Conservation (phyloP, 805 yeast species). For the Metschnikowia baotianmanensis region DNA sequence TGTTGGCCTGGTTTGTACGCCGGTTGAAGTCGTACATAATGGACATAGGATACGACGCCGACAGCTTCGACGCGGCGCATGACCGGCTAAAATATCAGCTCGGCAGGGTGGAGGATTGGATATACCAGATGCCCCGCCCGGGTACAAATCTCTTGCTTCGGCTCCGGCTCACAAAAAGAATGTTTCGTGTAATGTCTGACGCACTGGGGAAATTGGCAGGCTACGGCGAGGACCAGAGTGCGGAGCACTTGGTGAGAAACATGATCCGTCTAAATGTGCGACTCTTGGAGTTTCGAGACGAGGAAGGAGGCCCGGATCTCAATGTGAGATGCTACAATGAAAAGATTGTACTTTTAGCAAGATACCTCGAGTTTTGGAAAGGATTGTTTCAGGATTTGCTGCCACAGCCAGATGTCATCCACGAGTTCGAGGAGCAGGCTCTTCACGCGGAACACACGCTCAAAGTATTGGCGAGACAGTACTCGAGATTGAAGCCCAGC, state of each 20-base stretch:
- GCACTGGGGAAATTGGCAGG: background rate
- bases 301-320: background rate
- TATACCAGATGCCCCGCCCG: background rate
- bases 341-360: background rate
- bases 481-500: too few species aligned
- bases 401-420: too few species aligned
- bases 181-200: background rate
- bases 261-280: background rate
- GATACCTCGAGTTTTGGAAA: background rate
- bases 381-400: background rate
- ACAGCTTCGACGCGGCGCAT: background rate
- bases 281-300: background rate
- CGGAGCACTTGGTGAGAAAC: background rate
- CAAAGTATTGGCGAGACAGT: too few species aligned
- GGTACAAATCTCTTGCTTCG: background rate
- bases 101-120: background rate
- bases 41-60: background rate
- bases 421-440: too few species aligned
- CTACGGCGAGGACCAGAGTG: background rate
- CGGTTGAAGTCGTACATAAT: background rate
- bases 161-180: background rate
- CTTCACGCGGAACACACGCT: too few species aligned
- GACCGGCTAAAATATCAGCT: background rate
- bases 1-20: background rate
- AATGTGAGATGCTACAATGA: background rate